phyloP scores from a whole-genome alignment of 805 yeast species.

The Candida cerambycidarum region DNA sequence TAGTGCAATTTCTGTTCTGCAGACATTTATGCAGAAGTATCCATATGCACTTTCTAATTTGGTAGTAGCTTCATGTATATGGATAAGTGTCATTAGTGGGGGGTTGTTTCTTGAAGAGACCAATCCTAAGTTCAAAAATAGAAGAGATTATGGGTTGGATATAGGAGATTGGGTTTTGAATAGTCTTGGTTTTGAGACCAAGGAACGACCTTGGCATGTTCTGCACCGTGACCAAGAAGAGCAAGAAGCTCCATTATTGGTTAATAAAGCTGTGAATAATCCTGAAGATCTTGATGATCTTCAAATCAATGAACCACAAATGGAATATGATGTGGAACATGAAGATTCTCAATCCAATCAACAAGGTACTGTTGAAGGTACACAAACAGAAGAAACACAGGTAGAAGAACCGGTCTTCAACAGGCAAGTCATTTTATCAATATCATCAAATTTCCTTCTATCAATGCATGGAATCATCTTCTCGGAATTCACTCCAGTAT shows the following conservation, averaged over 20 bases:
- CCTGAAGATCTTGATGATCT: conserved; percentile 5
- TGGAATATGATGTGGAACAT: not conserved
- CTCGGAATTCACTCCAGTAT: conserved; percentile 36
- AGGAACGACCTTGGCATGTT: conserved; percentile 30
- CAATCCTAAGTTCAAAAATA: conserved; percentile 19
- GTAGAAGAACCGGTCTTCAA: conserved; percentile 3
- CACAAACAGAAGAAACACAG: not conserved
- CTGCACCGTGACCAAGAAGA: not conserved
- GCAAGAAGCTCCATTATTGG: conserved; percentile 6
- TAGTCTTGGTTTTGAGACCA: conserved; percentile 24
- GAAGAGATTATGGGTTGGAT: conserved; percentile 31
- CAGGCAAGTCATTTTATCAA: conserved; percentile 28
- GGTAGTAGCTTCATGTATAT: conserved; percentile 28
- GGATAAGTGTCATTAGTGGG: conserved; percentile 26
- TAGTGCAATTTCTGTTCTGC: not conserved
- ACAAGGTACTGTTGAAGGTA: not conserved
- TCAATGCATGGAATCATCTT: conserved; percentile 32
- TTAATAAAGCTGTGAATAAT: not conserved
- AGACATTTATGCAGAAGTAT: conserved; percentile 22
- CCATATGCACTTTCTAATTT: conserved; percentile 41
- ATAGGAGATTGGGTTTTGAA: conserved; percentile 32
- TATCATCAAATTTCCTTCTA: conserved; percentile 32
- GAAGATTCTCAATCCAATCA: not conserved
- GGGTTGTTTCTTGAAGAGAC: conserved; percentile 39
- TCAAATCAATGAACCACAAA: conserved; percentile 5